phyloP scores from a whole-genome alignment of 768 basidiomycete genomes.

The Stropharia rugosoannulata region DNA sequence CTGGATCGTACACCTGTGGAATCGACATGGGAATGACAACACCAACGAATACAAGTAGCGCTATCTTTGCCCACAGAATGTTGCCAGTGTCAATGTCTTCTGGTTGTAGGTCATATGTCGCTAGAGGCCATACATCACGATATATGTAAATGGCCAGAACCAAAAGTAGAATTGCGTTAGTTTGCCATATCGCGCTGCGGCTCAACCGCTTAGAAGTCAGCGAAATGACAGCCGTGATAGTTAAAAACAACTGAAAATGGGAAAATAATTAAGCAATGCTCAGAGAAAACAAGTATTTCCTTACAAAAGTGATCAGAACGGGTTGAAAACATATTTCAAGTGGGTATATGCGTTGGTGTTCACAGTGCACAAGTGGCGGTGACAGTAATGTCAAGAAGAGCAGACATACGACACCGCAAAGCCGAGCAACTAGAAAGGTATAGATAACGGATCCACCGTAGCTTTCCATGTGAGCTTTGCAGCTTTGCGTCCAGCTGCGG shows the following conservation, averaged over 20 bases:
- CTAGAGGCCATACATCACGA: conserved; percentile 55
- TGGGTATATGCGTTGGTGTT: neutral
- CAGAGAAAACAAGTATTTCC: neutral
- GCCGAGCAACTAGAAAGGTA: conserved; percentile 10
- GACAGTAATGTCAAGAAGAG: conserved; percentile 2
- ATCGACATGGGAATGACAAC: conserved; percentile 45
- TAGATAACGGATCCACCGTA: conserved; percentile 10
- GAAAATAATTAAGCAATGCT: neutral
- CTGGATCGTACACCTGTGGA: conserved; percentile 50
- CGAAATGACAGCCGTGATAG: neutral
- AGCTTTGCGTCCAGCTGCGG: neutral
- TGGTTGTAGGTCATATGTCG: conserved; percentile 43
- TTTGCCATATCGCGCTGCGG: neutral
- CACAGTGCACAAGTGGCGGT: neutral
- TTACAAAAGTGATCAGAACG: neutral
- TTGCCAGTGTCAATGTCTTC: conserved; percentile 40
- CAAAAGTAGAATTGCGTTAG: conserved; percentile 21
- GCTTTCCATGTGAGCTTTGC: neutral
- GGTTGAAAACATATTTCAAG: neutral
- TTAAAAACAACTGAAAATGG: neutral
- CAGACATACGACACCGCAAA: conserved; percentile 8
- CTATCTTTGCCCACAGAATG: conserved; percentile 48
- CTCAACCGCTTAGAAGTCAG: neutral
- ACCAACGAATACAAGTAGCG: conserved; percentile 34
- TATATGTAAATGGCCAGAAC: conserved; percentile 44